Percentiles rank a stretch among this genome's conserved stretches.
phyloP scores from a whole-genome alignment of 495 filamentous ascomycete genomes.

The Xylaria cubensis region DNA sequence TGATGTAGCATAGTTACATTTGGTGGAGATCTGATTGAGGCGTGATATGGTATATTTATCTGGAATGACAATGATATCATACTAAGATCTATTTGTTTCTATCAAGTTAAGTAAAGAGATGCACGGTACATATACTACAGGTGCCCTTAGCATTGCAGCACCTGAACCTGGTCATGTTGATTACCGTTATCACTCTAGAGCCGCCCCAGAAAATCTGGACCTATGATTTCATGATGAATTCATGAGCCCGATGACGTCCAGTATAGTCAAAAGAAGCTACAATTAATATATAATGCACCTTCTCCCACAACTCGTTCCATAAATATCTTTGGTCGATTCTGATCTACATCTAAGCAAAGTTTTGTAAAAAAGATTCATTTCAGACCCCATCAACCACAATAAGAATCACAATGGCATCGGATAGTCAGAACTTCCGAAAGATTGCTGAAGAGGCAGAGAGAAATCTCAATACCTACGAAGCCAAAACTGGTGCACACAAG shows the following conservation, averaged over 20 bases:
- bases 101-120: background rate
- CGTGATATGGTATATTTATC: background rate
- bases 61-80: constrained; percentile 1
- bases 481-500: constrained; percentile 48
- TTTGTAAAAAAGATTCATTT: background rate
- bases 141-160: background rate
- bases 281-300: background rate
- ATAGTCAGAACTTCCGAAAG: constrained; percentile 31
- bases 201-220: constrained; percentile 30
- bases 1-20: background rate
- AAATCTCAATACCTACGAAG: constrained; percentile 53
- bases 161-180: background rate
- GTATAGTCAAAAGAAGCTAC: background rate
- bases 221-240: constrained; percentile 42
- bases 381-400: background rate
- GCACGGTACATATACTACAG: background rate
- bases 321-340: too few species aligned
- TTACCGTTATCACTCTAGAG: background rate
- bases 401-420: constrained; percentile 31
- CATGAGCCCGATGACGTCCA: constrained; percentile 30
- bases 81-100: background rate
- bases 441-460: constrained; percentile 55
- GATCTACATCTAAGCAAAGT: background rate
- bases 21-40: background rate
- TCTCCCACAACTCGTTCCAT: background rate